These are phyloP conservation scores for Flueggea neowawraea DNA, from an alignment of 441 rosid species.

Conservation along the genomic window DNA sequence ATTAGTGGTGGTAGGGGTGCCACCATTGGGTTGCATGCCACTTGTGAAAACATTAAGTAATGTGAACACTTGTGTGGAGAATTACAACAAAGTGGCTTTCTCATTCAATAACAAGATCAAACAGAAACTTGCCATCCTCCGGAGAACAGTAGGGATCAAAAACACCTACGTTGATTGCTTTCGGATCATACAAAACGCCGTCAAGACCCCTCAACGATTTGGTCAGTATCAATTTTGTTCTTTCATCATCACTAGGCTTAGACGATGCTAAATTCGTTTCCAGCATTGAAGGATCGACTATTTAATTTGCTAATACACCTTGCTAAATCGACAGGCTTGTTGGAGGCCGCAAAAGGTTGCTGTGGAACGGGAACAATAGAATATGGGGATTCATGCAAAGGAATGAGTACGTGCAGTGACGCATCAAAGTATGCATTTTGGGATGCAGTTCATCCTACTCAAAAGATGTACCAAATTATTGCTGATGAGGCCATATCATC, in stretches of 20 bases:
- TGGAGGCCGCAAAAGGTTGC: conserved; percentile 59
- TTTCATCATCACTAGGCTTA: no score
- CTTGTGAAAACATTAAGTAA: conserved; percentile 48
- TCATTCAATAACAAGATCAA: conserved; percentile 53
- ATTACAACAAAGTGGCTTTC: conserved; percentile 40
- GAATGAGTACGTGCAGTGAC: conserved; percentile 53
- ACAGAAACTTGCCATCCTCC: conserved; percentile 29
- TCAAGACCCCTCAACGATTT: conserved; percentile 36
- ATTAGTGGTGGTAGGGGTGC: conserved; percentile 71
- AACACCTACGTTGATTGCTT: conserved; percentile 52
- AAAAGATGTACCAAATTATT: conserved; percentile 66
- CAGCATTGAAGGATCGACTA: no score
- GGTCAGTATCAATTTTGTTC: conserved; percentile 32
- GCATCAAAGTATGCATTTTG: conserved; percentile 61
- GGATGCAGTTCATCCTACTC: conserved; percentile 85
- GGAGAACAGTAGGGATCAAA: conserved; percentile 36
- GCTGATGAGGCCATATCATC: conserved; percentile 44
- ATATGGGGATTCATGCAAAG: conserved; percentile 65
- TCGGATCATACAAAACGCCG: conserved; percentile 32
- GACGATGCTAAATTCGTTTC: no score
- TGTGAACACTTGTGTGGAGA: conserved; percentile 41
- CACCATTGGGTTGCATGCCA: conserved; percentile 90
- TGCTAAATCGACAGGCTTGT: no score
- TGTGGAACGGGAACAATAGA: conserved; percentile 74
- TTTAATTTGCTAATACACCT: no score